phyloP scores from a whole-genome alignment of 176 grass and related monocot genomes.

The Zoysia japonica region DNA sequence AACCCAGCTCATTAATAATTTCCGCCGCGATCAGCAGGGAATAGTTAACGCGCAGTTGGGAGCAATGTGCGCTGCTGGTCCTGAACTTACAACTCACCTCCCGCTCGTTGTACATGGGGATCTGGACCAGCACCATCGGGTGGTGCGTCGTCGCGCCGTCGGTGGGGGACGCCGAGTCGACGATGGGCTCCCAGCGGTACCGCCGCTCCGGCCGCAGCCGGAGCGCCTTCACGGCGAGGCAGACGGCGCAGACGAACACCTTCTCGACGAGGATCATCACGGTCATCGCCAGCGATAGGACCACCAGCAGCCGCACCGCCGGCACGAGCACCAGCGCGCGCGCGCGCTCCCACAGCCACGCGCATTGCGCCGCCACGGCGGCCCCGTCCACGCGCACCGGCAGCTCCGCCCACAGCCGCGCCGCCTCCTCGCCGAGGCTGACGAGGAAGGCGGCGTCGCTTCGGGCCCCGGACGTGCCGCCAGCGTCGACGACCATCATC shows the following conservation, averaged over 20 bases:
- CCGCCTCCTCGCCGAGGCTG: not conserved
- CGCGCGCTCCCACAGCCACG: slow-evolving; percentile 10
- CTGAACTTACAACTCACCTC: slow-evolving; percentile 46
- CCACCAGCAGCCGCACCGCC: slow-evolving; percentile 27
- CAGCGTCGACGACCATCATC: not conserved
- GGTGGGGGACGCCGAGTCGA: not conserved
- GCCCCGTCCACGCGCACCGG: slow-evolving; percentile 48
- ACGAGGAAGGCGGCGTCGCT: not conserved
- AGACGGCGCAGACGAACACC: slow-evolving; percentile 48
- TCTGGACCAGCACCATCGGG: slow-evolving; percentile 94
- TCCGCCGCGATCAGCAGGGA: no score
- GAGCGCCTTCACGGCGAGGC: slow-evolving; percentile 40
- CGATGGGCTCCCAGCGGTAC: slow-evolving; percentile 61
- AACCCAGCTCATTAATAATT: no score
- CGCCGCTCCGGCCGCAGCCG: slow-evolving; percentile 53
- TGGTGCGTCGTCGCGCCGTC: slow-evolving; percentile 14
- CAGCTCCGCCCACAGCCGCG: slow-evolving; percentile 43
- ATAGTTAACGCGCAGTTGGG: not conserved
- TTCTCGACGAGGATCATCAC: slow-evolving; percentile 77
- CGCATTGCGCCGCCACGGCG: slow-evolving; percentile 42
- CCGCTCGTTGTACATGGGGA: slow-evolving; percentile 98
- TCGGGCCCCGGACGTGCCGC: no score
- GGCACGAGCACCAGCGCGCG: slow-evolving; percentile 58
- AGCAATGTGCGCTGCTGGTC: not conserved
- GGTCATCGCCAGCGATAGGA: slow-evolving; percentile 60